Conservation (phyloP, 768 basidiomycete species). For the Tylopilus subfusipes region DNA sequence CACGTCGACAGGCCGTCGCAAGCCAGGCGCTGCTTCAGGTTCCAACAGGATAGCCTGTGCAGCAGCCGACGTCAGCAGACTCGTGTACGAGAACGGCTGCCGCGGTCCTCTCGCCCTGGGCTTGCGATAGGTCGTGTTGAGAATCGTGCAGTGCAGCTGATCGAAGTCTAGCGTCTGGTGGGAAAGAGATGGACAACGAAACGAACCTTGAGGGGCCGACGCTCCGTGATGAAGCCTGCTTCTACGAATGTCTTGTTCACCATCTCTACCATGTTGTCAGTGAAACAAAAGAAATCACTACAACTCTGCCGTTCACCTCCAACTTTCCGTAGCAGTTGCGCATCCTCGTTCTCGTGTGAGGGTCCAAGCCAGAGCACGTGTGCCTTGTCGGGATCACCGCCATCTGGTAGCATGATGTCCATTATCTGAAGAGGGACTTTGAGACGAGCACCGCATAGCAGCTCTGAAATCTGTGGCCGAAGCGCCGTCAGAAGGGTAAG, state of each 20-base stretch:
- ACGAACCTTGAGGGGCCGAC: slow-evolving; percentile 49
- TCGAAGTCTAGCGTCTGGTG: not conserved
- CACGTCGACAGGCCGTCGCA: slow-evolving; percentile 31
- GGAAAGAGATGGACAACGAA: not conserved
- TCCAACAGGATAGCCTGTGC: slow-evolving; percentile 6
- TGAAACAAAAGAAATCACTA: not conserved
- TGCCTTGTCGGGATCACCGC: slow-evolving; percentile 37
- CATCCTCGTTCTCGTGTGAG: slow-evolving; percentile 29
- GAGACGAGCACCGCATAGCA: slow-evolving; percentile 36
- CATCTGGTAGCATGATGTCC: slow-evolving; percentile 46
- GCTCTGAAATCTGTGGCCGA: slow-evolving; percentile 38
- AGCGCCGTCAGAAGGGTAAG: slow-evolving; percentile 40
- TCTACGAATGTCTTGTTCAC: slow-evolving; percentile 39
- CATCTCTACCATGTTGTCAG: slow-evolving; percentile 34
- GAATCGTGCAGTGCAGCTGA: slow-evolving; percentile 48
- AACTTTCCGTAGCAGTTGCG: slow-evolving; percentile 30
- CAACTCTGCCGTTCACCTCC: slow-evolving; percentile 30
- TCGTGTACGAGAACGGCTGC: slow-evolving; percentile 41
- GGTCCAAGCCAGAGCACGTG: slow-evolving; percentile 61
- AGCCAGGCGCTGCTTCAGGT: not conserved
- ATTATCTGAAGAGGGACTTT: slow-evolving; percentile 45
- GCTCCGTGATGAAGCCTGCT: slow-evolving; percentile 44
- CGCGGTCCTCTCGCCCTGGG: slow-evolving; percentile 29
- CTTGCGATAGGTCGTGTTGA: slow-evolving; percentile 47
- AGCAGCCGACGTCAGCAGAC: slow-evolving; percentile 32